Conservation (phyloP, 768 basidiomycete species). For the Chiua virens region DNA sequence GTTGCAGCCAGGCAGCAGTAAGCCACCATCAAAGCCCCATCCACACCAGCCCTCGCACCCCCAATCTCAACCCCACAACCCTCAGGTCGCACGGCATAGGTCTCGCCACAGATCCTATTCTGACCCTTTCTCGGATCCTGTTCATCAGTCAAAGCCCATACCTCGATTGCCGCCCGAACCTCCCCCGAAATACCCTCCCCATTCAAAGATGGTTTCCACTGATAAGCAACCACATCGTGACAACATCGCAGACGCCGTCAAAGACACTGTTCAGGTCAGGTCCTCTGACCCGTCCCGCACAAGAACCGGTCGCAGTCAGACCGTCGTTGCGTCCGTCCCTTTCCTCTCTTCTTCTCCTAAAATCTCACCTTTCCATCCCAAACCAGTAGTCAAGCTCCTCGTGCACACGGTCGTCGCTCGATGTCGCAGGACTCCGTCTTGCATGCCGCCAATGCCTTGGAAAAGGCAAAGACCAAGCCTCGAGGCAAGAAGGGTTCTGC, state of each 20-base stretch:
- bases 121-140: conserved; percentile 54
- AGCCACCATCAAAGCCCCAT: conserved; percentile 27
- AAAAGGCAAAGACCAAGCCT: conserved; percentile 49
- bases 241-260: conserved; percentile 60
- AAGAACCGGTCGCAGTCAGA: conserved; percentile 60
- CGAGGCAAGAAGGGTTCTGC: conserved; percentile 70
- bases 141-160: conserved; percentile 26
- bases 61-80: conserved; percentile 18
- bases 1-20: conserved; percentile 14
- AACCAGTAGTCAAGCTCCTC: conserved; percentile 24
- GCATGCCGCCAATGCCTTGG: conserved; percentile 38
- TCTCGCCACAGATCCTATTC: conserved; percentile 47
- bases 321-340: conserved; percentile 35
- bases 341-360: background rate
- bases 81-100: conserved; percentile 24
- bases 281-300: conserved; percentile 42
- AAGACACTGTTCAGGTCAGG: conserved; percentile 65
- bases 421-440: conserved; percentile 50
- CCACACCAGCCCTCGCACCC: background rate
- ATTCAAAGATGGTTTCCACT: conserved; percentile 26
- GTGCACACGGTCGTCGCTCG: conserved; percentile 42
- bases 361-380: conserved; percentile 19
- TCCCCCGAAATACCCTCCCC: conserved; percentile 29
- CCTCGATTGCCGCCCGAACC: conserved; percentile 45
- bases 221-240: conserved; percentile 36